Base-by-base conservation (phyloP, 352 stramenopile genomes). In the Phytophthora idaei region DNA sequence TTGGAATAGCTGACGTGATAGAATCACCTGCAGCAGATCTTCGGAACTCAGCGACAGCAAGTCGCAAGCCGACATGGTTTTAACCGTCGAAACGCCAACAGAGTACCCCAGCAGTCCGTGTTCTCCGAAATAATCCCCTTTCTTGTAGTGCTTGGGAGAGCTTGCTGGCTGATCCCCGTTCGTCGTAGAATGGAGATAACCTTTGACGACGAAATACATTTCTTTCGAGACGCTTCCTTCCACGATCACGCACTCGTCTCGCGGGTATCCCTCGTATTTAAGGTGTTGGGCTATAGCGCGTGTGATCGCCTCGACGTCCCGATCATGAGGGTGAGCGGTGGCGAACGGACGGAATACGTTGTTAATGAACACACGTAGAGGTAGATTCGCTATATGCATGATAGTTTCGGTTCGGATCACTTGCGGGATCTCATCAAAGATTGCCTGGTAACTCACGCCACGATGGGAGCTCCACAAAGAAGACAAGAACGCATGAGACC, bases 151-250 rank as follows among this genome's bases (percentile, higher is more conserved):
- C 57, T 46, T 21, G 21, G 21, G 21, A 21, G 21, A 21, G 21
- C 21, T 21, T 49, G 15, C 36, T 5, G 37, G 28, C 36, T 54
- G 44, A 7, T 68, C 58, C 31, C 29, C 66, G 15, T 7, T 67
- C 0, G 60, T 75, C 11, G 51, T 67, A 5, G 72, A 64, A 0
- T 84, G 52, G 0, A 93, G 63, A 21, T 80, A 29, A 1, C 84
- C 84, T 45, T 84, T 80, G 5, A 89, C 73, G 21, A 93, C 80
- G 48, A 93, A 91, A 65, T 86, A 93, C 80, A 91, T 89, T 27
- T 80, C 73, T 37, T 84, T 87, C 2, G 78, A 71, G 48, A 91
- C 84, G 21, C 71, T 87, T 1, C 84, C 84, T 70, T 93, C 82
- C 27, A 82, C 61, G 10, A 92, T 60, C 15, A 90, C 79, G 6